Conservation (phyloP, 805 yeast genomes). For the Wickerhamomyces queroliae region DNA sequence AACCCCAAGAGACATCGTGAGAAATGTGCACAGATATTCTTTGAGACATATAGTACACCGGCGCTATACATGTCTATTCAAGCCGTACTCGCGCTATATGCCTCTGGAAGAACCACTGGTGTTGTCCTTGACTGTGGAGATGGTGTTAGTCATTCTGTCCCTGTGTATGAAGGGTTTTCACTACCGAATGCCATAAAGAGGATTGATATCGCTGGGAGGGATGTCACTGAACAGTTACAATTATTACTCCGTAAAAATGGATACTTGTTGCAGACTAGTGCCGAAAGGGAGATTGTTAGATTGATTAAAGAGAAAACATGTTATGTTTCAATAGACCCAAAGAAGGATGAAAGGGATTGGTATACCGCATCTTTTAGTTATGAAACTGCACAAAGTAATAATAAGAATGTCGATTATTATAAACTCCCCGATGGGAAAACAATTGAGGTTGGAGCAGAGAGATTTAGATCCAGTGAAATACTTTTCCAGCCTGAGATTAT, state of each 20-base stretch:
- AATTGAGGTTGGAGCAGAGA: constrained; percentile 58
- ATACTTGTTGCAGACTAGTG: constrained; percentile 53
- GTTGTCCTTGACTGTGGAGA: constrained; percentile 89
- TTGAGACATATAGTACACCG: constrained; percentile 82
- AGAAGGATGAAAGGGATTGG: constrained; percentile 48
- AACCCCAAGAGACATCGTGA: constrained; percentile 84
- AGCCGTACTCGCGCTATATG: constrained; percentile 79
- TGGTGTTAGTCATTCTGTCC: constrained; percentile 84
- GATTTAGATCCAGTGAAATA: constrained; percentile 75
- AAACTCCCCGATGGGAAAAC: constrained; percentile 82
- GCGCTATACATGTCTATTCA: constrained; percentile 94
- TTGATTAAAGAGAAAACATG: constrained; percentile 73
- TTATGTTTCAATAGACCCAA: constrained; percentile 53
- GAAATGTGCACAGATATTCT: constrained; percentile 84
- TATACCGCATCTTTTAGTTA: constrained; percentile 8
- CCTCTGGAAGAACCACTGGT: constrained; percentile 89
- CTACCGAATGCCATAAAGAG: constrained; percentile 67
- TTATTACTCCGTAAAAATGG: constrained; percentile 69
- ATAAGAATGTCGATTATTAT: constrained; percentile 29
- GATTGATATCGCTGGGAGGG: constrained; percentile 81
- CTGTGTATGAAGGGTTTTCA: constrained; percentile 86
- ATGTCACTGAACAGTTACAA: constrained; percentile 72
- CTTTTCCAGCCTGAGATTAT: constrained; percentile 72
- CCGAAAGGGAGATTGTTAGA: constrained; percentile 80
- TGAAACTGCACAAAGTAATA: constrained; percentile 5